These are phyloP conservation scores for Scheffersomyces insectosa DNA, from an alignment of 1,139 yeast genomes.

Conservation along the genomic window DNA sequence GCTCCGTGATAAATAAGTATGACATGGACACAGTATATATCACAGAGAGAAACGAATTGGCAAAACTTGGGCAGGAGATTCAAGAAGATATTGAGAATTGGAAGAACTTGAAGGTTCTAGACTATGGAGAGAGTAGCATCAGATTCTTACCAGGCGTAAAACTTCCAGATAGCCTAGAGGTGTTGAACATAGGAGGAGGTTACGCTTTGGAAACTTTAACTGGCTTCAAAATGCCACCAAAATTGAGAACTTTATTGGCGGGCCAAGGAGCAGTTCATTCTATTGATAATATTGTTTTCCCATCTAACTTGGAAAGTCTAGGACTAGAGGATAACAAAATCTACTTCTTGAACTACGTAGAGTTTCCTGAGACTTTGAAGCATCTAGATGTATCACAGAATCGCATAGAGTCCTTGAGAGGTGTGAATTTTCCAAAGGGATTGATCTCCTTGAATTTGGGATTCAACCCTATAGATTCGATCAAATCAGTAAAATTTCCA, in stretches of 20 bases:
- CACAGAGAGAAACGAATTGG: slow-evolving; percentile 36
- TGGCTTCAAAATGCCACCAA: slow-evolving; percentile 43
- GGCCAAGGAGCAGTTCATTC: slow-evolving; percentile 37
- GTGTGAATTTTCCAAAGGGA: slow-evolving; percentile 38
- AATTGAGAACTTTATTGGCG: slow-evolving; percentile 33
- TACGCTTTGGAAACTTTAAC: slow-evolving; percentile 41
- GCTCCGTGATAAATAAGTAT: slow-evolving; percentile 42
- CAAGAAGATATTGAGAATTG: slow-evolving; percentile 40
- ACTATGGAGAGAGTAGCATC: slow-evolving; percentile 42
- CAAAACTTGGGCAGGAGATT: slow-evolving; percentile 38
- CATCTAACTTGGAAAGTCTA: slow-evolving; percentile 32
- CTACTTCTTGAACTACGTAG: slow-evolving; percentile 43
- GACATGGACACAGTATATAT: slow-evolving; percentile 35
- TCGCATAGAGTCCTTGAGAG: slow-evolving; percentile 41
- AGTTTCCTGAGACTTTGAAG: slow-evolving; percentile 34
- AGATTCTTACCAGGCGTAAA: slow-evolving; percentile 42
- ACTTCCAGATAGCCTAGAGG: slow-evolving; percentile 40
- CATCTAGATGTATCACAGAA: slow-evolving; percentile 42
- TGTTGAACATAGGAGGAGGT: slow-evolving; percentile 45
- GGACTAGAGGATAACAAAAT: slow-evolving; percentile 41
- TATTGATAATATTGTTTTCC: slow-evolving; percentile 40
- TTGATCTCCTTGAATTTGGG: slow-evolving; percentile 35
- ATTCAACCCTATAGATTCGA: slow-evolving; percentile 45
- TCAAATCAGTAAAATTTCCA: slow-evolving; percentile 45
- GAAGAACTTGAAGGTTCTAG: slow-evolving; percentile 35